Percentiles rank a stretch among this genome's conserved stretches.
Evolutionary conservation across 228 moss, liverwort and hornwort genomes (phyloP).

Genomic region (Sphagnum fallax): DNA sequence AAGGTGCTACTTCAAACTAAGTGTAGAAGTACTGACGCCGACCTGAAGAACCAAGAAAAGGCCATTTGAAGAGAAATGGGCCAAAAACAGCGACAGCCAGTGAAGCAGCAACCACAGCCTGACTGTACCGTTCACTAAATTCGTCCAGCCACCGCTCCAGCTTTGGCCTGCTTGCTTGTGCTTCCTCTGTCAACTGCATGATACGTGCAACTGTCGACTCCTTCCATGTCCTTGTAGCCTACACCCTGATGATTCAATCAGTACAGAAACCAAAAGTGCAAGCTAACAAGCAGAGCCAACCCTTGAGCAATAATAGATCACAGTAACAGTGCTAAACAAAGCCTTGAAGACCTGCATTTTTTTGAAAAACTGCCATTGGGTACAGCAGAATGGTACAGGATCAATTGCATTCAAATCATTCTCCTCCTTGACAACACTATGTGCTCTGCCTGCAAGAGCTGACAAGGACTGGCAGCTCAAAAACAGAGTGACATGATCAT

Average conservation of each 20-base stretch:
- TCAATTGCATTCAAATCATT: too few relatives aligned
- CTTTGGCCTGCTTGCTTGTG: slow-evolving; percentile 78
- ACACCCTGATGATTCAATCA: background rate
- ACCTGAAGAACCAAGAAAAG: slow-evolving; percentile 83
- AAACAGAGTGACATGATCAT: too few relatives aligned
- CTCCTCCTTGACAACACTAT: too few relatives aligned
- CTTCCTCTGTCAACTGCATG: slow-evolving; percentile 87
- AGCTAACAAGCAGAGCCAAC: too few relatives aligned
- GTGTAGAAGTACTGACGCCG: slow-evolving; percentile 11
- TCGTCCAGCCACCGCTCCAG: slow-evolving; percentile 96
- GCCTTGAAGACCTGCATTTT: too few relatives aligned
- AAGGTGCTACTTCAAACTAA: background rate
- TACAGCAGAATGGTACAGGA: too few relatives aligned
- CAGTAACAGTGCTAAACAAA: too few relatives aligned
- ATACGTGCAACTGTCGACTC: slow-evolving; percentile 98
- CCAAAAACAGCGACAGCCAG: slow-evolving; percentile 72
- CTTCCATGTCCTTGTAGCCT: slow-evolving; percentile 83
- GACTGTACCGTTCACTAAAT: slow-evolving; percentile 90
- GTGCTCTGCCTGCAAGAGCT: too few relatives aligned
- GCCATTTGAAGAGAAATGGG: slow-evolving; percentile 92
- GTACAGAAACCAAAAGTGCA: too few relatives aligned
- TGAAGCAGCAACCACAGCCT: slow-evolving; percentile 82
- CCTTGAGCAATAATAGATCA: too few relatives aligned
- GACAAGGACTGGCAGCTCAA: too few relatives aligned
- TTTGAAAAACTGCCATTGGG: too few relatives aligned